Conservation (phyloP, 148 eudicot species). For the Silene uniflora region DNA sequence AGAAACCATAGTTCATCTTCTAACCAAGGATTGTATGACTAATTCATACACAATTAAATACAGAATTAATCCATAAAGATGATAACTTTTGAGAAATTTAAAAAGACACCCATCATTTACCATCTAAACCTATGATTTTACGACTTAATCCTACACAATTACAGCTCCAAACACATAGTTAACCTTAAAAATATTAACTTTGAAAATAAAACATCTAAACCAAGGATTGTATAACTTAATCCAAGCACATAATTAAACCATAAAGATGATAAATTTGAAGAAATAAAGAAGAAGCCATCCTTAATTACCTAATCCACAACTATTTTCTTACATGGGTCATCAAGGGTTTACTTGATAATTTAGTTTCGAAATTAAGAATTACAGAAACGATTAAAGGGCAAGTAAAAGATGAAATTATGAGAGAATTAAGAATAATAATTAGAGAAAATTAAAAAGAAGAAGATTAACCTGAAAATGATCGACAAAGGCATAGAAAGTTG, state of each 20-base stretch:
- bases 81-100: slow-evolving; percentile 5
- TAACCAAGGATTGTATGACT: background rate
- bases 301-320: background rate
- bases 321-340: background rate
- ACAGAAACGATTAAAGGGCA: background rate
- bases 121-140: background rate
- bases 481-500: background rate
- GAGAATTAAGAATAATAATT: background rate
- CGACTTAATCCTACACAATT: background rate
- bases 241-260: too few relatives aligned
- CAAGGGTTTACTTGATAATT: background rate
- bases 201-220: too few relatives aligned
- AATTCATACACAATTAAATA: too few relatives aligned
- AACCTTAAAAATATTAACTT: slow-evolving; percentile 1
- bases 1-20: too few relatives aligned
- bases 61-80: background rate
- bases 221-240: too few relatives aligned
- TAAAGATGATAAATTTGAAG: too few relatives aligned
- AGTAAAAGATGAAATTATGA: background rate
- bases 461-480: slow-evolving; percentile 17
- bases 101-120: too few relatives aligned
- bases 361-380: background rate
- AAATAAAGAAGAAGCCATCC: slow-evolving; percentile 7
- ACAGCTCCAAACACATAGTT: background rate
- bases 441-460: background rate